Evolutionary conservation across 2,329 filamentous ascomycete species (phyloP).

Genomic region (Hypoxylon sp.): DNA sequence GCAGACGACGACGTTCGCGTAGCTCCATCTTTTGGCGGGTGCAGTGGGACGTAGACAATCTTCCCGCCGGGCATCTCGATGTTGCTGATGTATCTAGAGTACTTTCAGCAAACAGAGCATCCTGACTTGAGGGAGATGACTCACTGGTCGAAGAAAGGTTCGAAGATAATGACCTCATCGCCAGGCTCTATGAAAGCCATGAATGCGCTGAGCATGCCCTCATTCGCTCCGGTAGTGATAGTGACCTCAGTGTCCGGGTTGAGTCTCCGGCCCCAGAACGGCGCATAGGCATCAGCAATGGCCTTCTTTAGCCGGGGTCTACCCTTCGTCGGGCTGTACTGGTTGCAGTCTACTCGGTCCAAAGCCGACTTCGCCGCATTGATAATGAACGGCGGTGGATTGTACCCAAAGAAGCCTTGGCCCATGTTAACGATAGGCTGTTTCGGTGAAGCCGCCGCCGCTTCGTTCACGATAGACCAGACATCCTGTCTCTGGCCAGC

Average conservation of each 20-base stretch:
- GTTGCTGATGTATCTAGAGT: slow-evolving; percentile 86
- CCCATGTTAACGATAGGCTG: slow-evolving; percentile 77
- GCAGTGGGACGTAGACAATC: slow-evolving; percentile 95
- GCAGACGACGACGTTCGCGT: slow-evolving; percentile 84
- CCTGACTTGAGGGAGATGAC: slow-evolving; percentile 45
- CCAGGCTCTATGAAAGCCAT: slow-evolving; percentile 97
- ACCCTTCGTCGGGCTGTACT: slow-evolving; percentile 97
- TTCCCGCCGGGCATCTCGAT: slow-evolving; percentile 98
- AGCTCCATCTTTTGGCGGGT: slow-evolving; percentile 86
- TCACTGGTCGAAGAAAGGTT: slow-evolving; percentile 98
- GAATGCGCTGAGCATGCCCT: slow-evolving; percentile 95
- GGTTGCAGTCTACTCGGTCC: slow-evolving; percentile 95
- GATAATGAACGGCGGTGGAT: slow-evolving; percentile 90
- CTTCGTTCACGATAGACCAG: slow-evolving; percentile 76
- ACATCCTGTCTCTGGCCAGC: slow-evolving; percentile 67
- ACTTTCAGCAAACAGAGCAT: slow-evolving; percentile 11
- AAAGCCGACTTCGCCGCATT: slow-evolving; percentile 92
- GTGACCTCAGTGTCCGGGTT: slow-evolving; percentile 94
- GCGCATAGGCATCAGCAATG: slow-evolving; percentile 91
- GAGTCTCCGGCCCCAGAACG: slow-evolving; percentile 84
- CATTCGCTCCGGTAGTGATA: slow-evolving; percentile 92
- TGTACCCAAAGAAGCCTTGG: slow-evolving; percentile 89
- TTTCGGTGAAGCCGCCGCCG: slow-evolving; percentile 72
- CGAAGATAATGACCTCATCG: slow-evolving; percentile 97
- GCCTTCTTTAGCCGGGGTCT: slow-evolving; percentile 93